Conservation (phyloP, 306 rosid species). For the Cicer arietinum region DNA sequence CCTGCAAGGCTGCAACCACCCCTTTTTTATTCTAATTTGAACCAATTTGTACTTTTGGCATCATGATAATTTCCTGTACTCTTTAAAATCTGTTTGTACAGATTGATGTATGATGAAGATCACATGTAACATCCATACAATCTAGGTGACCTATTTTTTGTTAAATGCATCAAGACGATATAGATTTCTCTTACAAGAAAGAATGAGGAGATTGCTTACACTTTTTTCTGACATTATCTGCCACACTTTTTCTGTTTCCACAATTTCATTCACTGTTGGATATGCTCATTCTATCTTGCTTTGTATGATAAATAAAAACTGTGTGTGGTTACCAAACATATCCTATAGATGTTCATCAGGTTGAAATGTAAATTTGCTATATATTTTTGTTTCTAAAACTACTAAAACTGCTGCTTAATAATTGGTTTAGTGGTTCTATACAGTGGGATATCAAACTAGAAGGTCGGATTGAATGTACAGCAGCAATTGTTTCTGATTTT, state of each 20-base stretch:
- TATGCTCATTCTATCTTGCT: constrained; percentile 15
- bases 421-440: constrained; percentile 81
- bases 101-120: constrained; percentile 30
- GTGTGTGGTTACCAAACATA: constrained; percentile 10
- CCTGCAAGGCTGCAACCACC: not conserved
- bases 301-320: constrained; percentile 5
- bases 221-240: not conserved
- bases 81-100: constrained; percentile 12
- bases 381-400: constrained; percentile 29
- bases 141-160: constrained; percentile 33
- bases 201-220: constrained; percentile 10
- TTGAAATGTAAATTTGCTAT: constrained; percentile 29
- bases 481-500: constrained; percentile 77
- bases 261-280: constrained; percentile 1
- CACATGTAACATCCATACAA: constrained; percentile 10
- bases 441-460: constrained; percentile 86
- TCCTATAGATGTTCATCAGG: constrained; percentile 24
- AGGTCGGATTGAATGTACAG: constrained; percentile 88
- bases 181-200: constrained; percentile 12
- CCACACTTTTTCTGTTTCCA: constrained; percentile 5
- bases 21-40: not conserved
- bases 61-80: constrained; percentile 15
- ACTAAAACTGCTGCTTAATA: constrained; percentile 50
- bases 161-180: constrained; percentile 3
- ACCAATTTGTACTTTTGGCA: constrained; percentile 9